Base-by-base conservation (phyloP, 768 basidiomycete species). In the Trametes sanguinea region DNA sequence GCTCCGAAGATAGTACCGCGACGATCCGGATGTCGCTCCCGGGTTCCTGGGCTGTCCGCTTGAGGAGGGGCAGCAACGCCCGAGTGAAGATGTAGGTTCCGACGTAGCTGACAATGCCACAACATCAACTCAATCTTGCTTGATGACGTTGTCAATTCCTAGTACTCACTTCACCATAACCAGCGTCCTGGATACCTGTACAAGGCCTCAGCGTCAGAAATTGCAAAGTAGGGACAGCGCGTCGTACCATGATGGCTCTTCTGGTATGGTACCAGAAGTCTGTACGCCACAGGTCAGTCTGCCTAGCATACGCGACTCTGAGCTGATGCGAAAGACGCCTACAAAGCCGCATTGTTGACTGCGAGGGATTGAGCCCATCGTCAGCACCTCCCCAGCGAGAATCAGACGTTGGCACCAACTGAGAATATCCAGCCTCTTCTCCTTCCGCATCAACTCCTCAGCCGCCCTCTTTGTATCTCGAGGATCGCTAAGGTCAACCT, bases 311-410 rank as follows among this genome's bases (percentile, higher is more conserved):
- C 22, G 22, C 22, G 22, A 22, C 22, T 22, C 22, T 22, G 22
- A 22, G 45, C 27, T 5, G 5, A 47, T 22, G 13, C 11, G 33
- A 29, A n/a, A 4, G 35, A n/a, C 50, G 32, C 78, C 64, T 59
- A 84, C 84, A 76, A 50, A 6, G 69, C 80, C 40, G 81, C 84
- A 57, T 86, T 86, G 63, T 84, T 83, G 42, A 85, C 84, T 85
- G 29, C 14, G 16, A 8, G n/a, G 2, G 27, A 37, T 6, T 6
- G 30, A 16, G 14, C 17, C 17, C 37, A 22, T 39, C 42, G 9
- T 54, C 14, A 61, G 47, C 4, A 29, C 29, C 4, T 35, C 37
- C 48, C 35, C 8, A 33, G 8, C 5, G n/a, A 46, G 4, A 13
- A 9, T 2, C 2, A 14, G 17, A 9, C 3, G n/a, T 5, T 16